Conservation (phyloP, 192 early-diverging fungal genomes). For the Cladochytrium replicatum region DNA sequence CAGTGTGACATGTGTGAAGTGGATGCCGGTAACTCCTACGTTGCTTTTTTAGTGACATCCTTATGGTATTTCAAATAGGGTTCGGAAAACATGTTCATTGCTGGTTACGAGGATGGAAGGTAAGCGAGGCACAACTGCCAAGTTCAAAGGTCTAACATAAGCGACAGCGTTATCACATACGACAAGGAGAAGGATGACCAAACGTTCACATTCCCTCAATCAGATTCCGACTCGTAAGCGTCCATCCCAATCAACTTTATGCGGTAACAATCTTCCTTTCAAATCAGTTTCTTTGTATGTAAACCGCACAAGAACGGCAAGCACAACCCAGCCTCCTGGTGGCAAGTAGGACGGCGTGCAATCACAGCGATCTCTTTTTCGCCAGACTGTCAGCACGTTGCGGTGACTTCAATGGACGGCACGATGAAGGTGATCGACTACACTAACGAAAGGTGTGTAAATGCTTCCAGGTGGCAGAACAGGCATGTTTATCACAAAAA, state of each 20-base stretch:
- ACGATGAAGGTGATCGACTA: conserved; percentile 68
- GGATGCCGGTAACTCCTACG: conserved; percentile 56
- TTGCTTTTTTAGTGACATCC: conserved; percentile 3
- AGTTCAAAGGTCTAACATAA: background rate
- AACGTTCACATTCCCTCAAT: conserved; percentile 10
- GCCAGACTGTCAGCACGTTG: conserved; percentile 72
- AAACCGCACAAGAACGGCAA: conserved; percentile 52
- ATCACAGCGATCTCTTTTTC: conserved; percentile 65
- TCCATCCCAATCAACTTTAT: too few species aligned
- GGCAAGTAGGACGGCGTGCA: conserved; percentile 34
- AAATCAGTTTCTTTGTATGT: conserved; percentile 40
- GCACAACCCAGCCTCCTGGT: conserved; percentile 72
- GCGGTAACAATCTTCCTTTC: too few species aligned
- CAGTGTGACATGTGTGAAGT: conserved; percentile 67
- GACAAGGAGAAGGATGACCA: conserved; percentile 83
- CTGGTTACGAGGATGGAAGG: conserved; percentile 69
- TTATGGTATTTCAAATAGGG: conserved; percentile 30
- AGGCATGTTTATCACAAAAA: background rate
- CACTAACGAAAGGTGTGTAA: conserved; percentile 40
- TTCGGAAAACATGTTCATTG: conserved; percentile 76
- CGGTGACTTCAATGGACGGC: conserved; percentile 71
- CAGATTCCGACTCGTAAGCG: too few species aligned
- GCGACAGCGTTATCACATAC: conserved; percentile 54
- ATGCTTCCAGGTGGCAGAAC: background rate
- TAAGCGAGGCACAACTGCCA: background rate